Conservation (phyloP, 345 rosid genomes). For the Eucalyptus curtisii region DNA sequence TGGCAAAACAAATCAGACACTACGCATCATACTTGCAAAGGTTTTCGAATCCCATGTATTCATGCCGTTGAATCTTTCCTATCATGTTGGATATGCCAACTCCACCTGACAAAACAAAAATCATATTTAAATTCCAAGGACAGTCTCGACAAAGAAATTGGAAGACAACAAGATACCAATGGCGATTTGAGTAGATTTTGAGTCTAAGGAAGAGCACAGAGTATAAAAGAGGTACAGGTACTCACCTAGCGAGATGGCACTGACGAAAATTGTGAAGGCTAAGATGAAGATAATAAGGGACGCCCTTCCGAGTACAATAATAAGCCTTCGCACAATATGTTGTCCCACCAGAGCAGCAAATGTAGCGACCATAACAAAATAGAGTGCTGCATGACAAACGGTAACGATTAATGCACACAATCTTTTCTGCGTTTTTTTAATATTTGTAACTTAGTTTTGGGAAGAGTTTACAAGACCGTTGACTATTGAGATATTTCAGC, state of each 20-base stretch:
- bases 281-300: constrained; percentile 63
- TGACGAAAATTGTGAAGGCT: constrained; percentile 39
- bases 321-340: constrained; percentile 41
- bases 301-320: constrained; percentile 40
- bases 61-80: constrained; percentile 24
- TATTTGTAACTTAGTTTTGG: background rate
- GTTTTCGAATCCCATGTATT: constrained; percentile 62
- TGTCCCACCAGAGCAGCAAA: constrained; percentile 49
- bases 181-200: background rate
- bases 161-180: background rate
- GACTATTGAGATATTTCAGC: background rate
- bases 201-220: background rate
- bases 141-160: background rate
- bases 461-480: background rate
- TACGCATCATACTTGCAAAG: constrained; percentile 37
- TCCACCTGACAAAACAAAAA: constrained; percentile 21
- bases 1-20: background rate
- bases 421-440: background rate
- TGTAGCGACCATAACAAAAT: constrained; percentile 41
- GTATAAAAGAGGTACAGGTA: background rate
- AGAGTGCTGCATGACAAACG: constrained; percentile 24
- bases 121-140: background rate
- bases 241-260: constrained; percentile 56
- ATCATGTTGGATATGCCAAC: constrained; percentile 46
- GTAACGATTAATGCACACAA: background rate